A percentile compares a stretch with the other conserved stretches of the same genome.
Conservation (phyloP, 192 early-diverging fungal species). For the Mortierella alpina region DNA sequence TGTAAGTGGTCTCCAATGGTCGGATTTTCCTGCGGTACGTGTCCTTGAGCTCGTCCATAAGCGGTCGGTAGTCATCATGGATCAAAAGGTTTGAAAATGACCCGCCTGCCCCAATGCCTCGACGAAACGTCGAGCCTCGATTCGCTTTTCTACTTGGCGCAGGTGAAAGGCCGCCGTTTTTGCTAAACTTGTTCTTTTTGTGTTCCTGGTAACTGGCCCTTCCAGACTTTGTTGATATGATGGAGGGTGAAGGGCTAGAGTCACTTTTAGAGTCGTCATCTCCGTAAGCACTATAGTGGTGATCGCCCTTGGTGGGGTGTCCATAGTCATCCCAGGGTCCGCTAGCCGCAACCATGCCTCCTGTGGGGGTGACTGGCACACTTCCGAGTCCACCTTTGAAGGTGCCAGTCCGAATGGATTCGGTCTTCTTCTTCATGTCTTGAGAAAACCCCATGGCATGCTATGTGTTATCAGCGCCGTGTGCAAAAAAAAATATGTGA, state of each 20-base stretch:
- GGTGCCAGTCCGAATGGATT: slow-evolving; percentile 16
- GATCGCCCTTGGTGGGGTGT: slow-evolving; percentile 6
- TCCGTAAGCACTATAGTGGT: neutral
- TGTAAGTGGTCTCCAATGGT: slow-evolving; percentile 76
- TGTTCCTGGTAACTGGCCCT: slow-evolving; percentile 25
- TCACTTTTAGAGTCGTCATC: slow-evolving; percentile 5
- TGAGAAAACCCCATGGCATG: slow-evolving; percentile 39
- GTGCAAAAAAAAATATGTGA: too few relatives aligned
- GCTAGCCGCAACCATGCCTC: slow-evolving; percentile 34
- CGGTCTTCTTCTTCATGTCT: slow-evolving; percentile 39
- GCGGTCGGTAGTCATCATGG: slow-evolving; percentile 66
- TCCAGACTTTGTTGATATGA: slow-evolving; percentile 15
- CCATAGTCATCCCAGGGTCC: slow-evolving; percentile 33
- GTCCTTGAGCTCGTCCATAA: slow-evolving; percentile 75
- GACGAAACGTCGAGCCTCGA: neutral
- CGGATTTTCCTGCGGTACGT: slow-evolving; percentile 79
- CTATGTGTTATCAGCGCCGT: too few relatives aligned
- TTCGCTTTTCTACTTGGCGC: neutral
- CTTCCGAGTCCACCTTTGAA: slow-evolving; percentile 22
- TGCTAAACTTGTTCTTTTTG: slow-evolving; percentile 36
- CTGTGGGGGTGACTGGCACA: slow-evolving; percentile 11
- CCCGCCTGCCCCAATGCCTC: slow-evolving; percentile 29
- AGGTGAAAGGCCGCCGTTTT: neutral
- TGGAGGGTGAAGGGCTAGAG: slow-evolving; percentile 26
- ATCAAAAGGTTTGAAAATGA: slow-evolving; percentile 37